A percentile compares a stretch with the other conserved stretches of the same genome.
phyloP scores from a whole-genome alignment of 192 early-diverging fungal species.

The Coemansia erecta region DNA sequence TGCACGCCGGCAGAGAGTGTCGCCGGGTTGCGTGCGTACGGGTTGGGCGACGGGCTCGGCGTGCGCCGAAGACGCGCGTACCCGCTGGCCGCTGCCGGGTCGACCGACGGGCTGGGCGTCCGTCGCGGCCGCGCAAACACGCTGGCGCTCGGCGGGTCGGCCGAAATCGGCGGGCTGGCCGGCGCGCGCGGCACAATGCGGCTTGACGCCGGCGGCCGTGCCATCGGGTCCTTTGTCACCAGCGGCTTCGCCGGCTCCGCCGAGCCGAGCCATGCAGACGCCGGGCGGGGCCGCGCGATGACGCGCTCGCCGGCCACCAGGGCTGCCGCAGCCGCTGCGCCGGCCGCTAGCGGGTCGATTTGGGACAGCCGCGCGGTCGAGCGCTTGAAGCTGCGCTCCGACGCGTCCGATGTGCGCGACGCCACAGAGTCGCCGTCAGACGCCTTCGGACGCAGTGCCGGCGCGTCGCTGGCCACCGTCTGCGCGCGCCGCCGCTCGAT shows the following conservation, averaged over 20 bases:
- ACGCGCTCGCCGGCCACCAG: no score
- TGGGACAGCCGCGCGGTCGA: constrained; percentile 38
- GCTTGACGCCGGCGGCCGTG: constrained; percentile 18
- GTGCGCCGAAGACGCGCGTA: constrained; percentile 1
- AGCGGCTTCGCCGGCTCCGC: no score
- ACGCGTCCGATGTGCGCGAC: constrained; percentile 30
- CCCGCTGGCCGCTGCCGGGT: not conserved
- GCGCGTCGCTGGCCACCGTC: constrained; percentile 3
- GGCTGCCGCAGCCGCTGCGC: not conserved
- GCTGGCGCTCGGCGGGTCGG: not conserved
- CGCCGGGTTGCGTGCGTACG: constrained; percentile 23
- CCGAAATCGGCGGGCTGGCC: not conserved
- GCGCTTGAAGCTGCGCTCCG: constrained; percentile 47
- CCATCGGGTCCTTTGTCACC: not conserved
- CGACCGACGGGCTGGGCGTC: constrained; percentile 12
- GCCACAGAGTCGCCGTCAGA: constrained; percentile 10
- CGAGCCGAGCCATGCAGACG: no score
- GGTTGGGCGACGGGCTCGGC: constrained; percentile 16
- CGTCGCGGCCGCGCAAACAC: constrained; percentile 9
- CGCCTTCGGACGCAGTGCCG: not conserved
- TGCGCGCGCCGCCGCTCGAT: constrained; percentile 39
- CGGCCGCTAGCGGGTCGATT: not conserved
- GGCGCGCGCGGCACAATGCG: constrained; percentile 26
- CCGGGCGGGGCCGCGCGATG: no score
- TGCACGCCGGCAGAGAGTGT: constrained; percentile 30